These are phyloP conservation scores for Arthroderma sp. DNA, from an alignment of 2,329 filamentous ascomycete genomes.

Conservation along the genomic window DNA sequence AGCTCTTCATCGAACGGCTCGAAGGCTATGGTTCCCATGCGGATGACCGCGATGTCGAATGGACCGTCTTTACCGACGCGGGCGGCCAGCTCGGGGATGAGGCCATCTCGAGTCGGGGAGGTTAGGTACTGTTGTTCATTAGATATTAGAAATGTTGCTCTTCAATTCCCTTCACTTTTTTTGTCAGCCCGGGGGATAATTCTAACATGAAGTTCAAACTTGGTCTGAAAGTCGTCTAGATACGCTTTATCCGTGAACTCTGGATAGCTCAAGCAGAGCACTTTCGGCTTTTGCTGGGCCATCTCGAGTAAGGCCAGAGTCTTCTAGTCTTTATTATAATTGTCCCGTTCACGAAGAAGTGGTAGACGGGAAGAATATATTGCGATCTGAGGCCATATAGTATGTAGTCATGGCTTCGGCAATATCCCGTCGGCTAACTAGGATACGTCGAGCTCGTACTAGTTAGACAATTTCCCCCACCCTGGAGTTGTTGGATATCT, in stretches of 20 bases:
- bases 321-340: not conserved
- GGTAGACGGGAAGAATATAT: not conserved
- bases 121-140: constrained; percentile 1
- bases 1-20: constrained; percentile 41
- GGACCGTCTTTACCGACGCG: constrained; percentile 20
- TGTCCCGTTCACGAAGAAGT: not conserved
- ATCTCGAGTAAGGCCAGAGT: not conserved
- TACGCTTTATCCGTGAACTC: constrained; percentile 10
- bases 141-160: not conserved
- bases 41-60: constrained; percentile 39
- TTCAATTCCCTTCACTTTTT: too few species aligned
- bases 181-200: not conserved
- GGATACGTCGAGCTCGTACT: too few species aligned
- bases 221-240: constrained; percentile 10
- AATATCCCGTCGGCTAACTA: too few species aligned
- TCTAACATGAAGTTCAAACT: constrained; percentile 11
- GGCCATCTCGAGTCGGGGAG: constrained; percentile 4
- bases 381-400: not conserved
- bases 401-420: too few species aligned
- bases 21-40: constrained; percentile 40
- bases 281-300: constrained; percentile 6
- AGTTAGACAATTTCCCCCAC: too few species aligned
- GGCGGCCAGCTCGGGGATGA: constrained; percentile 10
- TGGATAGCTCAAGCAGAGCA: constrained; percentile 10
- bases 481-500: too few species aligned